Evolutionary conservation across 2,329 filamentous ascomycete genomes (phyloP).

Genomic region (Aspergillus sp.): DNA sequence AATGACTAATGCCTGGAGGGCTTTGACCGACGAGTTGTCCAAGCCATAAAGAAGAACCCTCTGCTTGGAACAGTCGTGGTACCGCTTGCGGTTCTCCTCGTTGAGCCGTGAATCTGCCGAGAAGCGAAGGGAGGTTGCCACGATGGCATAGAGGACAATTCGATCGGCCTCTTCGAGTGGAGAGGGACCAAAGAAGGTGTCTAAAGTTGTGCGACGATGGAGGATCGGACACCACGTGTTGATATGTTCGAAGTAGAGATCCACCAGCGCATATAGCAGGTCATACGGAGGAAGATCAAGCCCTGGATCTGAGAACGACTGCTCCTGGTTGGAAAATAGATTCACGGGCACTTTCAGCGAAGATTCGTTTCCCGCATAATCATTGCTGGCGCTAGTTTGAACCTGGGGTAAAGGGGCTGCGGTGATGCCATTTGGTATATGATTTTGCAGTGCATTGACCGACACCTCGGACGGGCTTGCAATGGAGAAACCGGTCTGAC

Average conservation of each 20-base stretch:
- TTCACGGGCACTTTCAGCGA: slow-evolving; percentile 52
- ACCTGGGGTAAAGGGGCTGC: slow-evolving; percentile 16
- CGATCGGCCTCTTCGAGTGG: slow-evolving; percentile 71
- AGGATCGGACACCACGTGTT: slow-evolving; percentile 83
- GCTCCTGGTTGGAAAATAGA: slow-evolving; percentile 41
- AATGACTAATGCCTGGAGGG: slow-evolving; percentile 78
- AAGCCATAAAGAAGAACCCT: slow-evolving; percentile 79
- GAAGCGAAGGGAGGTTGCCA: slow-evolving; percentile 77
- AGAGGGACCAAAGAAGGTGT: slow-evolving; percentile 69
- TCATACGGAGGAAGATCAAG: slow-evolving; percentile 67
- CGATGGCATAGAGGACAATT: slow-evolving; percentile 77
- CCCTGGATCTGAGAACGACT: slow-evolving; percentile 43
- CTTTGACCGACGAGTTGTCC: slow-evolving; percentile 81
- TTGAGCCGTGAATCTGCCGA: slow-evolving; percentile 68
- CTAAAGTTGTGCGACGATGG: slow-evolving; percentile 72
- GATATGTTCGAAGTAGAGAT: slow-evolving; percentile 70
- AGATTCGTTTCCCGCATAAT: slow-evolving; percentile 39
- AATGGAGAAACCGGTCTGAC: slow-evolving; percentile 36
- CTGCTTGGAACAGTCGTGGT: slow-evolving; percentile 73
- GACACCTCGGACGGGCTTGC: slow-evolving; percentile 28
- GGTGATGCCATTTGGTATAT: slow-evolving; percentile 14
- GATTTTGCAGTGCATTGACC: slow-evolving; percentile 14
- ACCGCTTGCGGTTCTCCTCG: slow-evolving; percentile 61
- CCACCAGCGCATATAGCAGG: slow-evolving; percentile 60
- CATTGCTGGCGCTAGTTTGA: slow-evolving; percentile 14